Conservation (phyloP, 306 rosid species). For the Echinosophora koreensis region DNA sequence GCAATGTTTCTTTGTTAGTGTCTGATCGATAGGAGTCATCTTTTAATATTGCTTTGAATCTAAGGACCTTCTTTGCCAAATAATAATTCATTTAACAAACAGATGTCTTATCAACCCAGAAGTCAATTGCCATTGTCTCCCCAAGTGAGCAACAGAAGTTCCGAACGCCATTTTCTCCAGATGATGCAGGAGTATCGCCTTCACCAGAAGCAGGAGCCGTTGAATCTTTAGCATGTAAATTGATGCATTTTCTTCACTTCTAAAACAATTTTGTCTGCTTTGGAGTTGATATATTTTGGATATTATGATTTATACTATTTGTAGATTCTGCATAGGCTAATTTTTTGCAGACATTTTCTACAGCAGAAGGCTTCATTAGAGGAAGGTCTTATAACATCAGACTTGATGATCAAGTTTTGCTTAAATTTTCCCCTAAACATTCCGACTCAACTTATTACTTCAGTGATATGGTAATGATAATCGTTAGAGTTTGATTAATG, state of each 20-base stretch:
- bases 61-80: constrained; percentile 46
- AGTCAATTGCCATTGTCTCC: constrained; percentile 60
- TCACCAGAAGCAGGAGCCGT: constrained; percentile 64
- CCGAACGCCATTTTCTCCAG: constrained; percentile 60
- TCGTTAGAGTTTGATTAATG: constrained; percentile 35
- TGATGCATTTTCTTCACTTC: constrained; percentile 50
- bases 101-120: constrained; percentile 71
- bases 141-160: constrained; percentile 68
- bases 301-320: constrained; percentile 25
- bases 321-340: constrained; percentile 54
- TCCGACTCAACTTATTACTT: constrained; percentile 91
- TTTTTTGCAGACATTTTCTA: constrained; percentile 66
- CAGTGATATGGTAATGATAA: constrained; percentile 81
- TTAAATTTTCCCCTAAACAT: constrained; percentile 93
- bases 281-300: constrained; percentile 20
- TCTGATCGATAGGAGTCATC: constrained; percentile 15
- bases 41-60: constrained; percentile 34
- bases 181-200: constrained; percentile 71
- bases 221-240: constrained; percentile 80
- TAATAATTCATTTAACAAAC: constrained; percentile 50
- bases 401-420: constrained; percentile 90
- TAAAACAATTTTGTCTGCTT: constrained; percentile 22
- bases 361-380: constrained; percentile 98
- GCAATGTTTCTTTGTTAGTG: neutral
- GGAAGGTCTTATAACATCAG: constrained; percentile 98